Percentiles rank a stretch among this genome's conserved stretches.
Conservation (phyloP, 352 stramenopile species). For the Poterioochromonas sp. region DNA sequence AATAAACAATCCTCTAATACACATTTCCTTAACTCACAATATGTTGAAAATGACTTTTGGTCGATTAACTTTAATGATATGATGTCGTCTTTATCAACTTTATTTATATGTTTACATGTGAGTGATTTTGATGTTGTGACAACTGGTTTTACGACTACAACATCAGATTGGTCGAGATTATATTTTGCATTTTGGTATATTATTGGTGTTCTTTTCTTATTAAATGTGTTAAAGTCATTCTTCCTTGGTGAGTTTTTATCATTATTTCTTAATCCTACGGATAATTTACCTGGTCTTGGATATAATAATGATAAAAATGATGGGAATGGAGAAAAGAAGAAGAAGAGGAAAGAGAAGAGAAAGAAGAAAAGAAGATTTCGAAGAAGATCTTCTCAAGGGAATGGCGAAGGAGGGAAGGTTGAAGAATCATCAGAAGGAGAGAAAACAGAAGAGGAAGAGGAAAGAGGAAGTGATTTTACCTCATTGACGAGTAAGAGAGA, state of each 20-base stretch:
- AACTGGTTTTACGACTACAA: not conserved
- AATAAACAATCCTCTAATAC: not conserved
- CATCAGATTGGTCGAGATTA: not conserved
- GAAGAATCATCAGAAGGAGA: no score
- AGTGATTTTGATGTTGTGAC: conserved; percentile 15
- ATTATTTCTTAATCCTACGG: no score
- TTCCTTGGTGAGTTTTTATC: conserved; percentile 15
- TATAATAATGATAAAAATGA: no score
- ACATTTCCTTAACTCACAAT: not conserved
- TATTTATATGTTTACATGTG: not conserved
- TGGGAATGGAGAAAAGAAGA: no score
- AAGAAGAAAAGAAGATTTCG: no score
- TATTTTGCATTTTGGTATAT: conserved; percentile 21
- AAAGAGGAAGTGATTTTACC: no score
- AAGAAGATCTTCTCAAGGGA: no score
- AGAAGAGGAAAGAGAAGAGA: no score
- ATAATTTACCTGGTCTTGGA: no score
- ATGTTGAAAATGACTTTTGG: not conserved
- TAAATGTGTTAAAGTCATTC: conserved; percentile 14
- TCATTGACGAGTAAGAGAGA: no score
- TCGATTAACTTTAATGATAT: conserved; percentile 24
- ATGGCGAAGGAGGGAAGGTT: no score
- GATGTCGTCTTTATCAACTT: not conserved
- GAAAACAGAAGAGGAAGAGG: no score
- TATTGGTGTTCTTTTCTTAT: conserved; percentile 6